These are phyloP conservation scores for Mycena haematopus DNA, from an alignment of 768 basidiomycete species.

Conservation along the genomic window DNA sequence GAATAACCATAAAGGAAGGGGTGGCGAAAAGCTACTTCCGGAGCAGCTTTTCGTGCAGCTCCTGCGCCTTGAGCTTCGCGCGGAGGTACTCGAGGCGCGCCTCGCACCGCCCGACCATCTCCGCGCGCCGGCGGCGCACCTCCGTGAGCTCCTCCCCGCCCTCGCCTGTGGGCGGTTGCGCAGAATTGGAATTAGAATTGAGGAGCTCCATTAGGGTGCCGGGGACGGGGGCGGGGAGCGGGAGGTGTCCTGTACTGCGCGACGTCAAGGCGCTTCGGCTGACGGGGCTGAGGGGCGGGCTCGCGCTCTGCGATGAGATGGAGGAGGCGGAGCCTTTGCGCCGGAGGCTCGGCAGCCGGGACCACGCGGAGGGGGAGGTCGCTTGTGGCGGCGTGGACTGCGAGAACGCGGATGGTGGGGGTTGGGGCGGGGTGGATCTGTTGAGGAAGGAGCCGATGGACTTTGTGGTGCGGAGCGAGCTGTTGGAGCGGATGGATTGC, in stretches of 20 bases:
- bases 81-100: slow-evolving; percentile 75
- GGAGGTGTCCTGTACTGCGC: slow-evolving; percentile 52
- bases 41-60: slow-evolving; percentile 60
- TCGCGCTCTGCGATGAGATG: slow-evolving; percentile 52
- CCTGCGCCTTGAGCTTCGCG: slow-evolving; percentile 78
- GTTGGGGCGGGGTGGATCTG: neutral
- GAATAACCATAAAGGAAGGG: neutral
- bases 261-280: slow-evolving; percentile 34
- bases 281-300: slow-evolving; percentile 30
- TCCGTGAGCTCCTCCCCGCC: slow-evolving; percentile 63
- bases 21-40: slow-evolving; percentile 36
- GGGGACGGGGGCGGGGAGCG: slow-evolving; percentile 41
- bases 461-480: slow-evolving; percentile 26
- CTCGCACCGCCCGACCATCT: slow-evolving; percentile 72
- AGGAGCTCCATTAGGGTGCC: slow-evolving; percentile 32
- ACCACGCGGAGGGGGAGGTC: slow-evolving; percentile 22
- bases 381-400: slow-evolving; percentile 33
- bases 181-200: neutral
- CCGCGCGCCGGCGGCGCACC: slow-evolving; percentile 66
- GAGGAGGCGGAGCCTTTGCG: slow-evolving; percentile 62
- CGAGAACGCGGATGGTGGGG: slow-evolving; percentile 28
- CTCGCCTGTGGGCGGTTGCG: slow-evolving; percentile 30
- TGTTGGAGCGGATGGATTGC: slow-evolving; percentile 26
- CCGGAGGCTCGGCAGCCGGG: slow-evolving; percentile 37
- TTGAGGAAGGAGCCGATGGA: slow-evolving; percentile 23